Evolutionary conservation across 192 early-diverging fungal species (phyloP).

Genomic region (Coemansia guatemalensis): DNA sequence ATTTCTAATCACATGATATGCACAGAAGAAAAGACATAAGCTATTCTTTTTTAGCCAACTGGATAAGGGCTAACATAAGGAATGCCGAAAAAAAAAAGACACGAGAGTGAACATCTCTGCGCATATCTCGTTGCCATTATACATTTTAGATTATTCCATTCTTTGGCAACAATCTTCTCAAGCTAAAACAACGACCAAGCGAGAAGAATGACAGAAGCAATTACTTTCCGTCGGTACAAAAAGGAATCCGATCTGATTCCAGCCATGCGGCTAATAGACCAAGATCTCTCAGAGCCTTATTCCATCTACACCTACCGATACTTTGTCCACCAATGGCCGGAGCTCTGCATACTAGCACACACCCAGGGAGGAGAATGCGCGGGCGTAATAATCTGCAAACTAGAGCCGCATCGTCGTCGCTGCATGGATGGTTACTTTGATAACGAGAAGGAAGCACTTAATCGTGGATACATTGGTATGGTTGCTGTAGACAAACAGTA

Average conservation of each 20-base stretch:
- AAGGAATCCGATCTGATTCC: slow-evolving; percentile 74
- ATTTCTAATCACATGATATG: background rate
- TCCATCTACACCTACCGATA: slow-evolving; percentile 97
- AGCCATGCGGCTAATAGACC: slow-evolving; percentile 82
- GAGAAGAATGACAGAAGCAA: background rate
- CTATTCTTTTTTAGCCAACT: background rate
- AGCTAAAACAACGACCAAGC: too few species aligned
- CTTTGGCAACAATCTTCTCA: too few species aligned
- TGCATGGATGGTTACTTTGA: slow-evolving; percentile 22
- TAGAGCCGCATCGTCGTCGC: slow-evolving; percentile 60
- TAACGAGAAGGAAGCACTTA: slow-evolving; percentile 5
- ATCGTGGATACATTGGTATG: slow-evolving; percentile 98
- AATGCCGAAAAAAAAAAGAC: too few species aligned
- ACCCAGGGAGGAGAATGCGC: slow-evolving; percentile 54
- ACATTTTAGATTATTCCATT: too few species aligned
- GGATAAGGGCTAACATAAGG: background rate
- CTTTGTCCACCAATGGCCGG: slow-evolving; percentile 90
- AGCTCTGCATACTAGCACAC: slow-evolving; percentile 79
- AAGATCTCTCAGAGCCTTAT: slow-evolving; percentile 96
- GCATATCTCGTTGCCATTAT: too few species aligned
- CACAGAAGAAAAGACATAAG: background rate
- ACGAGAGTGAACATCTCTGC: too few species aligned
- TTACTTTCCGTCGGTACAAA: slow-evolving; percentile 62
- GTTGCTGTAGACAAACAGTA: slow-evolving; percentile 83
- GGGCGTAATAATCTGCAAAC: slow-evolving; percentile 87